Percentiles rank a stretch among this genome's conserved stretches.
These are phyloP conservation scores for Colletotrichum tanaceti DNA, from an alignment of 2,329 filamentous ascomycete species.

Conservation along the genomic window DNA sequence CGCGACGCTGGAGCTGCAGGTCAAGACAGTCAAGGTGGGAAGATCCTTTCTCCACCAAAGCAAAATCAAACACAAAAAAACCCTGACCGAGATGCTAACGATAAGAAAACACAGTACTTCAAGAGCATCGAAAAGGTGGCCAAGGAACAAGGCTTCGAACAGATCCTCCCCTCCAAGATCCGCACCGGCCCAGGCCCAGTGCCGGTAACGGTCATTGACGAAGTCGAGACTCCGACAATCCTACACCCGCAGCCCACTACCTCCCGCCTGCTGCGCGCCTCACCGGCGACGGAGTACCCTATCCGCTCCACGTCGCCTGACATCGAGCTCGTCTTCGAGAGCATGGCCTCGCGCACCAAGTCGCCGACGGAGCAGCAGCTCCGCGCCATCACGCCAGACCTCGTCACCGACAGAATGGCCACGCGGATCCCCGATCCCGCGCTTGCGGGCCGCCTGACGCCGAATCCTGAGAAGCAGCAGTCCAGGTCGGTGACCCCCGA, in stretches of 20 bases:
- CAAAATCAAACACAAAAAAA: not conserved
- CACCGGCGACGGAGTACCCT: slow-evolving; percentile 66
- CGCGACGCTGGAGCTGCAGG: slow-evolving; percentile 77
- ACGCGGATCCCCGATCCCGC: slow-evolving; percentile 58
- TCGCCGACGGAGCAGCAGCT: slow-evolving; percentile 56
- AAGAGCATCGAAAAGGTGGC: slow-evolving; percentile 77
- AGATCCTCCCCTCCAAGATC: slow-evolving; percentile 67
- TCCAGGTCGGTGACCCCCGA: slow-evolving; percentile 62
- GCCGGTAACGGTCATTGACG: slow-evolving; percentile 56
- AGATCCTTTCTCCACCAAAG: not conserved
- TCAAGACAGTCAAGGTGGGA: slow-evolving; percentile 75
- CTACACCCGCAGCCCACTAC: slow-evolving; percentile 67
- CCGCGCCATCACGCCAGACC: slow-evolving; percentile 63
- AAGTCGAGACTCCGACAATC: slow-evolving; percentile 59
- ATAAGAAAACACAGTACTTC: slow-evolving; percentile 65
- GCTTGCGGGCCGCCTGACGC: slow-evolving; percentile 58
- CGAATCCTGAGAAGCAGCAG: slow-evolving; percentile 58
- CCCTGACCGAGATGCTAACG: not conserved
- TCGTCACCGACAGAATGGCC: slow-evolving; percentile 64
- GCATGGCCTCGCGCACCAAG: slow-evolving; percentile 37
- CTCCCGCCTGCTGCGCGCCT: slow-evolving; percentile 64
- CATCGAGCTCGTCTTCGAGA: slow-evolving; percentile 37
- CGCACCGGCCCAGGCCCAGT: slow-evolving; percentile 61
- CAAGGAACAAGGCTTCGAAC: slow-evolving; percentile 66
- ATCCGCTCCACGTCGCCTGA: slow-evolving; percentile 55